Evolutionary conservation across 164 flowering plant species (phyloP), one percentile per base, ranked within the genome.

Genomic region (Aristolochia contorta): DNA sequence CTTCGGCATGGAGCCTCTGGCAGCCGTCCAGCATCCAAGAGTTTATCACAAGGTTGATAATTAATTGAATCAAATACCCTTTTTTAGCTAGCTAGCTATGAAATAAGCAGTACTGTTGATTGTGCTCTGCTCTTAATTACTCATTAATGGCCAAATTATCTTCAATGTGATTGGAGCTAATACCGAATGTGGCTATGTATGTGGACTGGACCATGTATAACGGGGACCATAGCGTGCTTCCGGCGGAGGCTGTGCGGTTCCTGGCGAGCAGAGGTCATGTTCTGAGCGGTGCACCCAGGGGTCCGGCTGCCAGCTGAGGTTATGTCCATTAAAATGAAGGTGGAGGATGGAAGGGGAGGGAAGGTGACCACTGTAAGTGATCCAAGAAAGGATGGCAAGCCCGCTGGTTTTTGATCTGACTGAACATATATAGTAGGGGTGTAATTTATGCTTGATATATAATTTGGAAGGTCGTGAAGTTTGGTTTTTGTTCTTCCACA

Each of bases 231-330:
- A 85, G 86, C 6, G 96, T 82, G 69, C 78, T 88, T 54, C 62
- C 92, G 1, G 65, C 69, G 1, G 87, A 77, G 16, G 68, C n/a
- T 0, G 79, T 74, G 77, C 20, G 56, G 6, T 88, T 84, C 80
- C 75, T 94, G 75, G 51, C 60, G 61, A 75, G 81, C 33, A 84
- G 83, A 65, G 85, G 88, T 18, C 99, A 94, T 74, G 45, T 73
- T 59, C 63, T 91, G 60, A 18, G 77, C 65, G 71, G 75, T 22
- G 62, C 49, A 58, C 68, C 79, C 18, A 69, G 65, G 1, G 88
- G 90, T 91, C 97, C 12, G 73, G 89, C 18, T 75, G 80, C 72
- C 99, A 94, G 70, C 77, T 94, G 63, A 41, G 90, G 91, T 53
- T 96, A 91, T 47, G 67, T 71, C 78, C 27, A 37, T 64, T 18